Conservation (phyloP, 2,329 filamentous ascomycete genomes). For the Neonectria neomacrospora region DNA sequence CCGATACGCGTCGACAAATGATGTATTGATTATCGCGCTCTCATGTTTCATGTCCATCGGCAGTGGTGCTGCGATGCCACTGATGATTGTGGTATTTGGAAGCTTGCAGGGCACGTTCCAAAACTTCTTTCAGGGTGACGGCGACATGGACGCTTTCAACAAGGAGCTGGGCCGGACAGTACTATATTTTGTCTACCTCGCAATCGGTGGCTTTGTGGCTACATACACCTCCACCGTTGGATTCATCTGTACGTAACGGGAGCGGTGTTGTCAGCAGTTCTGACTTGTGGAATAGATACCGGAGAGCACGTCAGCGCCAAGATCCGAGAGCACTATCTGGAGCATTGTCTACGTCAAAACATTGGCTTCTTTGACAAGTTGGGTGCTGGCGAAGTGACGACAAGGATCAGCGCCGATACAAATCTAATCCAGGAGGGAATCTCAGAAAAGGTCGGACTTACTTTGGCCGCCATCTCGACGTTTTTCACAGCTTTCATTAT, state of each 20-base stretch:
- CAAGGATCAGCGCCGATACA: slow-evolving; percentile 79
- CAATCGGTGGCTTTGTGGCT: slow-evolving; percentile 77
- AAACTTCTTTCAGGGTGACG: slow-evolving; percentile 61
- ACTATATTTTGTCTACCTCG: slow-evolving; percentile 83
- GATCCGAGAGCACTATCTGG: slow-evolving; percentile 56
- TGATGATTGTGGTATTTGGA: slow-evolving; percentile 82
- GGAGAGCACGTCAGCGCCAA: slow-evolving; percentile 51
- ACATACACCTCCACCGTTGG: slow-evolving; percentile 81
- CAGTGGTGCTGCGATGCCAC: slow-evolving; percentile 74
- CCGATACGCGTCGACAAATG: slow-evolving; percentile 71
- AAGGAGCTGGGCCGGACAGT: slow-evolving; percentile 60
- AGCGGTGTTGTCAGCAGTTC: neutral
- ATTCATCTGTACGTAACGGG: slow-evolving; percentile 70
- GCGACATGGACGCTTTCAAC: slow-evolving; percentile 64
- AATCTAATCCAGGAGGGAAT: slow-evolving; percentile 88
- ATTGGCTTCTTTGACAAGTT: slow-evolving; percentile 60
- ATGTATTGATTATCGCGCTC: slow-evolving; percentile 68
- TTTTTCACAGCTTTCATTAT: slow-evolving; percentile 86
- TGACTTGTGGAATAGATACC: slow-evolving; percentile 23
- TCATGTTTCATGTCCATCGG: slow-evolving; percentile 70
- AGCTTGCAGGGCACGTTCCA: slow-evolving; percentile 75
- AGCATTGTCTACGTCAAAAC: slow-evolving; percentile 58
- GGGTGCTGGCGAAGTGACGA: slow-evolving; percentile 48
- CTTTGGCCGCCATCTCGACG: slow-evolving; percentile 73
- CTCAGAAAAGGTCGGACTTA: slow-evolving; percentile 80